Evolutionary conservation across 2,329 filamentous ascomycete genomes (phyloP), one percentile per base, ranked within the genome.

Genomic region (Sclerotinia nivalis): DNA sequence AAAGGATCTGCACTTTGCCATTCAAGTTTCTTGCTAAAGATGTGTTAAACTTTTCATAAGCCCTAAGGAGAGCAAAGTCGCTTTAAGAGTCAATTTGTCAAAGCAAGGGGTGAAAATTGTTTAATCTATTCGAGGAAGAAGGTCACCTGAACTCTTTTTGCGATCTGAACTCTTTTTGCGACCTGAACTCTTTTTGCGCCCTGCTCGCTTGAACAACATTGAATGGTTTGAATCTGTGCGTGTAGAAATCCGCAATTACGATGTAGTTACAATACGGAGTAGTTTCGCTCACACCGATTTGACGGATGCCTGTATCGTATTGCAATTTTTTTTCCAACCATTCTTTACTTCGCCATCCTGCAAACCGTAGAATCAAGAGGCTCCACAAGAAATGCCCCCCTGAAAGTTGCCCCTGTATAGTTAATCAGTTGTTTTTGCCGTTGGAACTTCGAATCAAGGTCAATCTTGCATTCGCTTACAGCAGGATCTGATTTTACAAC

Each of bases 221-320:
- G 58, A 55, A 55, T 34, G 31, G 43, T 47, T 62, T 50, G 45
- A 62, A 49, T 50, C 15, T 28, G 22, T 47, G 40, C 45, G 22
- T 47, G 18, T 25, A 56, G 54, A 50, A 37, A 64, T 50, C 47
- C 60, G 34, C 60, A 64, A 64, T 64, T 64, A 64, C 60, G 60
- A 64, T 50, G 22, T 37, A n/a, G n/a, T n/a, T n/a, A n/a, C 28
- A 22, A 43, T 13, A 43, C 40, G 40, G 40, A 43, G 13, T 64
- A 34, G 20, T 64, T n/a, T 50, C 47, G 31, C 31, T 6, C 60
- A 37, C 60, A 45, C 60, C 47, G 60, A 64, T 64, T 64, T 34
- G 31, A 25, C 20, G 45, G 45, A 40, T 64, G 31, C 60, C 31
- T 64, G 45, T 64, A 50, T 62, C 60, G 60, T 50, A 40, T 62